A percentile compares a stretch with the other conserved stretches of the same genome.
phyloP scores from a whole-genome alignment of 148 eudicot genomes.

The Rhododendron mucronatum region DNA sequence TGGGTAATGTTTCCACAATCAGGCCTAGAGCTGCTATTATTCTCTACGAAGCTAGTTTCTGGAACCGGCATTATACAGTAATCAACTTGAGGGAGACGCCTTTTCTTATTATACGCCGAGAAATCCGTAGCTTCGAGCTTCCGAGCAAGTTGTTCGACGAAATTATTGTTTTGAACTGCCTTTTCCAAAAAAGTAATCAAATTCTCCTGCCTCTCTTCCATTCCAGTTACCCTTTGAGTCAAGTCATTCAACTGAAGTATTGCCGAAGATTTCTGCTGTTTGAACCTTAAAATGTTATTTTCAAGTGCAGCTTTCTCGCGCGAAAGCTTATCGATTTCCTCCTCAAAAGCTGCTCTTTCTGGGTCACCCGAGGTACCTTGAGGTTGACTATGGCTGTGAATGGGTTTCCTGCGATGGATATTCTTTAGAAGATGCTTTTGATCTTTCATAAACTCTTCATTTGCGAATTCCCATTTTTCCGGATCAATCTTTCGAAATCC shows the following conservation, averaged over 20 bases:
- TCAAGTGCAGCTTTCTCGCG: constrained; percentile 67
- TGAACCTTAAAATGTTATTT: constrained; percentile 33
- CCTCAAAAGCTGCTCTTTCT: constrained; percentile 79
- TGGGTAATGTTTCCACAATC: constrained; percentile 44
- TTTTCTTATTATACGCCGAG: constrained; percentile 70
- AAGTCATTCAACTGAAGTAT: constrained; percentile 57
- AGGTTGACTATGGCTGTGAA: constrained; percentile 93
- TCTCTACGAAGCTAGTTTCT: constrained; percentile 45
- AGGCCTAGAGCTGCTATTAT: constrained; percentile 40
- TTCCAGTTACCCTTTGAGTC: constrained; percentile 38
- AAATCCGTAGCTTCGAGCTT: constrained; percentile 80
- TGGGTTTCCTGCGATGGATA: constrained; percentile 86
- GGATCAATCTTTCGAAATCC: constrained; percentile 95
- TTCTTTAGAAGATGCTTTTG: constrained; percentile 80
- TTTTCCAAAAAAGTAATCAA: constrained; percentile 51
- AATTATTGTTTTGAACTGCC: constrained; percentile 48
- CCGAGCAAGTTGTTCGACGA: constrained; percentile 57
- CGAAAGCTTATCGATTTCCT: constrained; percentile 78
- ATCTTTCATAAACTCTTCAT: constrained; percentile 80
- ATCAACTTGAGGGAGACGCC: constrained; percentile 61
- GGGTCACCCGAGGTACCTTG: constrained; percentile 51
- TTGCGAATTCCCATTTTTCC: constrained; percentile 92
- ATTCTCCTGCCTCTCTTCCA: constrained; percentile 69
- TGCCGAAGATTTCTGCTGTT: constrained; percentile 51
- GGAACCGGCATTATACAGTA: constrained; percentile 27